Conservation (phyloP, 2,329 filamentous ascomycete species). For the Scleromitrula shiraiana region DNA sequence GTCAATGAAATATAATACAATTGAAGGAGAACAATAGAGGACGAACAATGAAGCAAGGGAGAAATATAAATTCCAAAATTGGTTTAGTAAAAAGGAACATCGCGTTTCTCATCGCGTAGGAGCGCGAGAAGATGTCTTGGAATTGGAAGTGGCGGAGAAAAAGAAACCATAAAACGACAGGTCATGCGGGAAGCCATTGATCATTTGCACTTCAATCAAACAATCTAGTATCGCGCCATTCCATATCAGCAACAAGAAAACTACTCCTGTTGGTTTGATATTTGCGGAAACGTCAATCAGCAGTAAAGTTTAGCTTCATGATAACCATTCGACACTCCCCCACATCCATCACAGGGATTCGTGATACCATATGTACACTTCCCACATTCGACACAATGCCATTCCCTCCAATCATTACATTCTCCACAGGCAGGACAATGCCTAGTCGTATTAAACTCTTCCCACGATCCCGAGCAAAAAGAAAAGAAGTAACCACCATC, state of each 20-base stretch:
- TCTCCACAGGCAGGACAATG: slow-evolving; percentile 4
- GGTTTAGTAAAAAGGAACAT: too few species aligned
- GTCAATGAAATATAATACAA: not conserved
- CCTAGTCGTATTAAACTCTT: not conserved
- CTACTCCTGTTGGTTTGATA: not conserved
- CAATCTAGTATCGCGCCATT: not conserved
- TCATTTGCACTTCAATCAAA: not conserved
- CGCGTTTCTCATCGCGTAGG: too few species aligned
- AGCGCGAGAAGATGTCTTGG: not conserved
- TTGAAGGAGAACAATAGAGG: not conserved
- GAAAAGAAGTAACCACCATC: not conserved
- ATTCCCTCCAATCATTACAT: slow-evolving; percentile 1
- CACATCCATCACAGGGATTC: slow-evolving; percentile 5
- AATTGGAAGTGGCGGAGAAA: not conserved
- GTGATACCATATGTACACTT: not conserved
- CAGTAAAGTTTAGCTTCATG: too few species aligned
- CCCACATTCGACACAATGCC: slow-evolving; percentile 3
- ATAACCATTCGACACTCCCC: not conserved
- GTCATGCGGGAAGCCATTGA: not conserved
- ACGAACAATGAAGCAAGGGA: not conserved
- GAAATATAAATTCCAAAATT: not conserved
- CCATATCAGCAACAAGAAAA: not conserved
- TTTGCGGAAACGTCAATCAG: too few species aligned
- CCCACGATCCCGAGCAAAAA: slow-evolving; percentile 3
- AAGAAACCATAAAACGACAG: not conserved